Evolutionary conservation across 1,139 yeast genomes (phyloP).

Genomic region (Pichia sp.): DNA sequence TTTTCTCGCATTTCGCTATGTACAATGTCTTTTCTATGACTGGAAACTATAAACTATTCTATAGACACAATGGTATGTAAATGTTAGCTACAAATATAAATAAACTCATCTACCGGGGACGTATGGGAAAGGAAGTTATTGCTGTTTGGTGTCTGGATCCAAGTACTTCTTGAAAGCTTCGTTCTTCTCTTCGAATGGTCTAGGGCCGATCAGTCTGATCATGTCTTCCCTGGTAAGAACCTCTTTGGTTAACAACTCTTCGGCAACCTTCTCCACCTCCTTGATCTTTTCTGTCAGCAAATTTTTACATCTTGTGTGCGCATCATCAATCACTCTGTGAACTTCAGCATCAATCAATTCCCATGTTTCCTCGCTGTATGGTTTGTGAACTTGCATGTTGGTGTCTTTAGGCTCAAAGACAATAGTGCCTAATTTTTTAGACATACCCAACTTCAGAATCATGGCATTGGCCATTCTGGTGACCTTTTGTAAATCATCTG

Average conservation of each 20-base stretch:
- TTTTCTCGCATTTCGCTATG: conserved; percentile 1
- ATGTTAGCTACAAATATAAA: not conserved
- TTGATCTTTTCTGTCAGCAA: conserved; percentile 55
- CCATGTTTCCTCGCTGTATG: conserved; percentile 68
- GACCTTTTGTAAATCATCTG: conserved; percentile 76
- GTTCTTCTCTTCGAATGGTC: conserved; percentile 73
- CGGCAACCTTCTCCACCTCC: conserved; percentile 66
- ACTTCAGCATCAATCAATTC: conserved; percentile 63
- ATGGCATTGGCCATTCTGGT: conserved; percentile 74
- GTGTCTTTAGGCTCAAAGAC: conserved; percentile 27
- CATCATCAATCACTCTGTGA: conserved; percentile 54
- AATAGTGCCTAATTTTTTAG: conserved; percentile 52
- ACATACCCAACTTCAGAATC: conserved; percentile 78
- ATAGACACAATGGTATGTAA: not conserved
- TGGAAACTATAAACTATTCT: not conserved
- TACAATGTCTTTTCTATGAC: conserved; percentile 2
- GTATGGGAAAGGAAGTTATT: not conserved
- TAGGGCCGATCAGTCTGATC: conserved; percentile 66
- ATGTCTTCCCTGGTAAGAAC: conserved; percentile 78
- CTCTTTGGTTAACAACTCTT: conserved; percentile 62
- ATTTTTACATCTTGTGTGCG: conserved; percentile 47
- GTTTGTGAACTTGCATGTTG: conserved; percentile 35
- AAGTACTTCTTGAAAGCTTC: conserved; percentile 79
- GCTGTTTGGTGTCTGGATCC: conserved; percentile 19
- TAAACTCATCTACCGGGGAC: not conserved